Evolutionary conservation across 1,139 yeast genomes (phyloP).

Genomic region (Nakaseomyces kungkrabaensis): DNA sequence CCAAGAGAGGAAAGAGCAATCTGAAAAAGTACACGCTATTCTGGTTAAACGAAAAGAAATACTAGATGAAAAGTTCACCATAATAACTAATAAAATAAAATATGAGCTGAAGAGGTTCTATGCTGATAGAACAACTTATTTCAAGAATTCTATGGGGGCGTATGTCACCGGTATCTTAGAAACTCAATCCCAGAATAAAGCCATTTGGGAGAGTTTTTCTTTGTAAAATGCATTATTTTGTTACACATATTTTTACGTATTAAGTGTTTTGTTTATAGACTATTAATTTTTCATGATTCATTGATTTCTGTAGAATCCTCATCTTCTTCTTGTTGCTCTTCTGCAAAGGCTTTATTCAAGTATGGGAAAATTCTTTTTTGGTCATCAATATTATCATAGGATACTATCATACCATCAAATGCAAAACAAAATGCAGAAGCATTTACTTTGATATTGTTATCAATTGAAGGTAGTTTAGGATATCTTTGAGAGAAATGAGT

Average conservation of each 20-base stretch:
- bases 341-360: conserved; percentile 25
- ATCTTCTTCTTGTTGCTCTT: conserved; percentile 21
- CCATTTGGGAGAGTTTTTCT: not conserved
- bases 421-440: conserved; percentile 39
- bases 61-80: not conserved
- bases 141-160: not conserved
- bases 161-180: not conserved
- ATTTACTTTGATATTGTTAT: conserved; percentile 22
- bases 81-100: not conserved
- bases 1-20: not conserved
- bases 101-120: not conserved
- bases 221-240: not conserved
- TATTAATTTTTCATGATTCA: not conserved
- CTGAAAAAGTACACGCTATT: not conserved
- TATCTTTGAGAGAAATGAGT: conserved; percentile 93
- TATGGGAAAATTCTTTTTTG: conserved; percentile 24
- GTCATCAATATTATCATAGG: conserved; percentile 35
- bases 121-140: not conserved
- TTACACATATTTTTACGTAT: not conserved
- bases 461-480: conserved; percentile 48
- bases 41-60: not conserved
- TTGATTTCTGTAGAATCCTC: conserved; percentile 8
- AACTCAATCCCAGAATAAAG: not conserved
- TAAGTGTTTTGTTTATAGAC: not conserved
- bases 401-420: conserved; percentile 52